A percentile compares a stretch with the other conserved stretches of the same genome.
phyloP scores from a whole-genome alignment of 371 early-diverging fungal species.

The Nosema muscidifuracis region DNA sequence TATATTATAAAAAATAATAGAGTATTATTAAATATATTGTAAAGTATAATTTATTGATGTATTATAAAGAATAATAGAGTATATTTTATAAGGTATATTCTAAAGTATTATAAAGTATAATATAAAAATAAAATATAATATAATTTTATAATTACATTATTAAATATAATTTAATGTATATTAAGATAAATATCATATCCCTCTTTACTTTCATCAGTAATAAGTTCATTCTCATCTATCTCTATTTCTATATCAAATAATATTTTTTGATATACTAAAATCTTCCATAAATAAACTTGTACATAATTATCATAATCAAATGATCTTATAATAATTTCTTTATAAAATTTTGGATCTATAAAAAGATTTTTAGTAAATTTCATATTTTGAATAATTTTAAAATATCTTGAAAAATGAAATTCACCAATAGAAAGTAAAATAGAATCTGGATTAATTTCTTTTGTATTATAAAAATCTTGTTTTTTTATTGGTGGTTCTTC shows the following conservation, averaged over 20 bases:
- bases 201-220: conserved; percentile 20
- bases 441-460: neutral
- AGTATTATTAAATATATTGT: no score
- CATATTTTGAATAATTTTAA: conserved; percentile 18
- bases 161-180: neutral
- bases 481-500: neutral
- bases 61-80: no score
- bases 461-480: neutral
- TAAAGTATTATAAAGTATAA: no score
- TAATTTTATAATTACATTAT: no score
- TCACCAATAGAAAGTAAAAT: neutral
- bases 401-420: conserved; percentile 23
- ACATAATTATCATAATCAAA: conserved; percentile 34
- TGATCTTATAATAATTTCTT: conserved; percentile 10
- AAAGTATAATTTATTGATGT: no score
- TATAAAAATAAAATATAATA: no score
- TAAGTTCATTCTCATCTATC: neutral
- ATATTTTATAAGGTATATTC: no score
- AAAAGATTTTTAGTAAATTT: conserved; percentile 9
- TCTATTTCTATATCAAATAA: conserved; percentile 24
- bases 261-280: conserved; percentile 35
- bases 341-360: conserved; percentile 16
- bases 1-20: no score
- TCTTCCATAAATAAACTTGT: conserved; percentile 46
- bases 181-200: conserved; percentile 26